Conservation (phyloP, 345 rosid species). For the Leavenworthia alabamica region DNA sequence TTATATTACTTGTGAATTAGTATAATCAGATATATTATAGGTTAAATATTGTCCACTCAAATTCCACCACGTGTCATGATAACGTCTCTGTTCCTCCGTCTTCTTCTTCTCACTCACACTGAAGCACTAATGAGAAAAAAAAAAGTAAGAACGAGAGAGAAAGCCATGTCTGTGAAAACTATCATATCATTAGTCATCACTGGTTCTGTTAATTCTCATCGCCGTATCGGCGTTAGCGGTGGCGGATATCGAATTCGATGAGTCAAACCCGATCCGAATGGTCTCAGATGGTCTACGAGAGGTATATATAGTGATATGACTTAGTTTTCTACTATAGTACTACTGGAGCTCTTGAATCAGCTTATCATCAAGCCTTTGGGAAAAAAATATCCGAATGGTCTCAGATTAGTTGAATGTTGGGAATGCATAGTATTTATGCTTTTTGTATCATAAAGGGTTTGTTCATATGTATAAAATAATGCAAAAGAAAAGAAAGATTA, state of each 20-base stretch:
- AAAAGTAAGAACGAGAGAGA: too few species aligned
- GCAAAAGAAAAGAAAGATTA: not conserved
- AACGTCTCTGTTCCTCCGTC: conserved; percentile 26
- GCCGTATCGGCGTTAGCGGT: conserved; percentile 33
- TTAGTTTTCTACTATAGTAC: conserved; percentile 42
- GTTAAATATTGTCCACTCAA: conserved; percentile 10
- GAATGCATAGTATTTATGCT: conserved; percentile 15
- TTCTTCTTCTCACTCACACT: conserved; percentile 7
- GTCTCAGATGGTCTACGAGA: conserved; percentile 54
- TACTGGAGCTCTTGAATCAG: conserved; percentile 98
- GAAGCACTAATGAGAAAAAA: not conserved
- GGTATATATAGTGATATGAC: conserved; percentile 1
- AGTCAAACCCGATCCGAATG: conserved; percentile 59
- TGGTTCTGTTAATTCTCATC: conserved; percentile 34
- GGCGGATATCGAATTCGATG: conserved; percentile 47
- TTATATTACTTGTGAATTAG: too few species aligned
- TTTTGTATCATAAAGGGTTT: conserved; percentile 24
- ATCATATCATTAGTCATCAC: conserved; percentile 19
- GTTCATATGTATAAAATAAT: conserved; percentile 18
- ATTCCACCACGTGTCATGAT: conserved; percentile 21
- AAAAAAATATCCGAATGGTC: conserved; percentile 48
- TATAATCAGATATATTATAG: conserved; percentile 14
- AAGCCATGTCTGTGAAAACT: conserved; percentile 36
- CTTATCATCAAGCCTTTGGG: conserved; percentile 87
- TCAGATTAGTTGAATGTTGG: conserved; percentile 1